Evolutionary conservation across 2,329 filamentous ascomycete genomes (phyloP), one percentile per base, ranked within the genome.

Genomic region (Fusarium musae): DNA sequence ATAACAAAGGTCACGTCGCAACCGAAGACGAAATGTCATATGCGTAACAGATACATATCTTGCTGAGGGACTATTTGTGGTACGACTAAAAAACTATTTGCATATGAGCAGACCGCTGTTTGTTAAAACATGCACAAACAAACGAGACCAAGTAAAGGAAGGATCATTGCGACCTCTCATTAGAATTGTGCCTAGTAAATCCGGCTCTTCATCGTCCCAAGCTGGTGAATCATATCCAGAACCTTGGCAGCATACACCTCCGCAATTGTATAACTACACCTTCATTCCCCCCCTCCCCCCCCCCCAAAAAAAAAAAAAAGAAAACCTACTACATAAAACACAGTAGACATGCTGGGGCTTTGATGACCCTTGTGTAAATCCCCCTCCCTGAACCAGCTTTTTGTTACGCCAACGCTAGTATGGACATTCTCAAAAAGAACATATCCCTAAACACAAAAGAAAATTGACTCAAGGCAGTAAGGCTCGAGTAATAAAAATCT

Each of bases 321-420:
- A 49, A 28, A 49, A 47, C 62, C 39, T 64, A 57, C 59, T 49
- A 69, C 54, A 44, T 43, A 57, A 44, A 47, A 43, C 53, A 60
- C 37, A 44, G 13, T n/a, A 63, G 56, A 73, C 61, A 63, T 72
- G 65, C 56, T 76, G 61, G 53, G 50, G 53, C 59, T 56, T 58
- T 47, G 47, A 64, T 37, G 21, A 28, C 23, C 42, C 52, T 49
- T 66, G 59, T 74, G 42, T 62, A 59, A 49, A 54, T 46, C 43
- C 37, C 58, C 65, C 59, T 72, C 54, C 60, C 56, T 40, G 54
- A 60, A 56, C 74, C 72, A 70, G 69, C 66, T 76, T 78, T 78
- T 76, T 76, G 65, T 71, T 78, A 77, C 77, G 77, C 77, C 77
- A 70, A 78, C 75, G 77, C 77, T 78, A 76, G 75, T 70, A 74